phyloP scores from a whole-genome alignment of 1,284 basidiomycete genomes.

The Rhodotorula sp. region DNA sequence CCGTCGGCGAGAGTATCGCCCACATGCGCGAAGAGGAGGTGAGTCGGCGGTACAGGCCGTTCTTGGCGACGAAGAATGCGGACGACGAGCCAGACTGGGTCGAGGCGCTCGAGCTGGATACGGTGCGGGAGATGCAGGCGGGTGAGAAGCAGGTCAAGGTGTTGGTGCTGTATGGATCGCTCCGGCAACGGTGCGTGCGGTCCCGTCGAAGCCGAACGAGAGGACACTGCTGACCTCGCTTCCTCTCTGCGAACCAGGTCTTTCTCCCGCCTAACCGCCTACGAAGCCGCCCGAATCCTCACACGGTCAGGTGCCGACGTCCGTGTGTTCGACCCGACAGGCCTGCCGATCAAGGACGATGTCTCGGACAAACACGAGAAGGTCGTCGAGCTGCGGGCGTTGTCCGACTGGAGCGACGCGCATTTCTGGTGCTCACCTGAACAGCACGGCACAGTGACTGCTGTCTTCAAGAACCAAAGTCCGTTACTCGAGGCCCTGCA shows the following conservation, averaged over 20 bases:
- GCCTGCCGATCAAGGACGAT: conserved; percentile 51
- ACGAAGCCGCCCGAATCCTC: conserved; percentile 49
- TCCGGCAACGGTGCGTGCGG: conserved; percentile 45
- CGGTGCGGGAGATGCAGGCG: conserved; percentile 37
- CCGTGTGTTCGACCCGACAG: conserved; percentile 47
- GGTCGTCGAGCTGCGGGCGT: conserved; percentile 47
- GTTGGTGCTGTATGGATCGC: conserved; percentile 48
- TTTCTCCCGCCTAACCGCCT: conserved; percentile 49
- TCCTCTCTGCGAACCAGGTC: conserved; percentile 42
- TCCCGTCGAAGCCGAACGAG: too few relatives aligned
- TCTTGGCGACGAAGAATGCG: conserved; percentile 16
- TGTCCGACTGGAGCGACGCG: conserved; percentile 44
- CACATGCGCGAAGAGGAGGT: background rate
- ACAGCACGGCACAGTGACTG: conserved; percentile 51
- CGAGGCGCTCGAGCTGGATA: conserved; percentile 44
- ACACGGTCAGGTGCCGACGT: conserved; percentile 49
- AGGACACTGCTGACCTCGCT: too few relatives aligned
- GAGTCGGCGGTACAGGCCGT: conserved; percentile 29
- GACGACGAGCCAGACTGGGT: conserved; percentile 42
- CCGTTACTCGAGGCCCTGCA: background rate
- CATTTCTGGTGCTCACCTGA: conserved; percentile 51
- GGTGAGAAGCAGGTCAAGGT: conserved; percentile 38
- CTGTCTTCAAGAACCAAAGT: conserved; percentile 51
- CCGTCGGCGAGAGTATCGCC: background rate
- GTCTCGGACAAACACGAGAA: conserved; percentile 43